phyloP scores from a whole-genome alignment of 2,329 filamentous ascomycete species.

The Venturia oleaginea region DNA sequence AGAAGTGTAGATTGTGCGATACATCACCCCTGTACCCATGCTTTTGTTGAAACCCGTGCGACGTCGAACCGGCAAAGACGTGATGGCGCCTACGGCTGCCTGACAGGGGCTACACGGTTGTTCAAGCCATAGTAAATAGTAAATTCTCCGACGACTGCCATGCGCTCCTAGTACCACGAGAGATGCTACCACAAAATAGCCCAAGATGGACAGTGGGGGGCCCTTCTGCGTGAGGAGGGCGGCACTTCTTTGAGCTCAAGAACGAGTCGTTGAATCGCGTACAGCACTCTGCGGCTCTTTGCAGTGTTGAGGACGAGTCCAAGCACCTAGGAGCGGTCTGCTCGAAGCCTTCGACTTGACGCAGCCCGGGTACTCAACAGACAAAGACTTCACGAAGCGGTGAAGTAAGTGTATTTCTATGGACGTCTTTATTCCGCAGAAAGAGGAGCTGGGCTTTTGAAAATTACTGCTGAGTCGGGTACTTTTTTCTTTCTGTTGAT shows the following conservation, averaged over 20 bases:
- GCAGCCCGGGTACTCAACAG: not conserved
- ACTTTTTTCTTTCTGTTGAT: not conserved
- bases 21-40: not conserved
- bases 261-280: not conserved
- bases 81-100: not conserved
- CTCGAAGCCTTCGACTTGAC: not conserved
- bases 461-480: not conserved
- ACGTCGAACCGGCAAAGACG: not conserved
- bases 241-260: not conserved
- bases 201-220: not conserved
- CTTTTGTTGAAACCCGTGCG: not conserved
- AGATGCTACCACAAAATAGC: not conserved
- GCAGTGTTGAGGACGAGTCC: constrained; percentile 6
- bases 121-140: not conserved
- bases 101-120: not conserved
- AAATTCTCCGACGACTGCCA: not conserved
- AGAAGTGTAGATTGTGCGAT: not conserved
- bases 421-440: not conserved
- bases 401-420: not conserved
- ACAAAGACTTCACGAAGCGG: not conserved
- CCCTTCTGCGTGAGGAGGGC: not conserved
- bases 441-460: not conserved
- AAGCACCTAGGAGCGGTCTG: constrained; percentile 2
- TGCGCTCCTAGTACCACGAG: not conserved
- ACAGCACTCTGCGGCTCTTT: not conserved